Percentiles rank a stretch among this genome's conserved stretches.
These are phyloP conservation scores for Tetrapisispora phaffii DNA, from an alignment of 805 yeast genomes.

Conservation along the genomic window DNA sequence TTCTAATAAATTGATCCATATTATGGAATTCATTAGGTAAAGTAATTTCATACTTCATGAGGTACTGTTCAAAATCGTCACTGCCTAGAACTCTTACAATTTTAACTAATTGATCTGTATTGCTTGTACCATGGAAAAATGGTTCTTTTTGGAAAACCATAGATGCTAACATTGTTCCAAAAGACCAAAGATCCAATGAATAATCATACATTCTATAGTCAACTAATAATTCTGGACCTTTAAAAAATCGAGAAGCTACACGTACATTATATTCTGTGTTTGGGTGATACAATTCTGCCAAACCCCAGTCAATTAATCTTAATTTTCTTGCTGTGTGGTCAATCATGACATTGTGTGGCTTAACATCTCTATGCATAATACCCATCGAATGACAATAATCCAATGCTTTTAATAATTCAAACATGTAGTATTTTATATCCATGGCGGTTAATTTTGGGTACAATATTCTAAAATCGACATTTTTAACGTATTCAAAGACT, in stretches of 20 bases:
- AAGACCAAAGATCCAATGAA: conserved; percentile 87
- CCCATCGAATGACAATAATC: conserved; percentile 93
- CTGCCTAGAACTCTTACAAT: conserved; percentile 84
- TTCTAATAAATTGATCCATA: conserved; percentile 63
- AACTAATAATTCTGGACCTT: conserved; percentile 85
- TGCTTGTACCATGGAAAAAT: conserved; percentile 83
- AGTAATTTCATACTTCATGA: conserved; percentile 59
- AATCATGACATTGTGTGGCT: conserved; percentile 93
- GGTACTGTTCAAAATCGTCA: conserved; percentile 60
- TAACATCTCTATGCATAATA: conserved; percentile 90
- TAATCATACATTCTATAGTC: conserved; percentile 85
- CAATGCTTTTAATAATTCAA: conserved; percentile 69
- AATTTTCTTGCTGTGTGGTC: conserved; percentile 64
- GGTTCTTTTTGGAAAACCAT: conserved; percentile 87
- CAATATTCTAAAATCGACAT: conserved; percentile 70
- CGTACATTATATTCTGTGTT: conserved; percentile 86
- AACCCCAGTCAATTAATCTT: conserved; percentile 89
- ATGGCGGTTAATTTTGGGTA: conserved; percentile 67
- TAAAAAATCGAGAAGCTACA: conserved; percentile 86
- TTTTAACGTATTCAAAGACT: conserved; percentile 74
- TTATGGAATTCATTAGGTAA: conserved; percentile 70
- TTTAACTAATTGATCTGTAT: conserved; percentile 84
- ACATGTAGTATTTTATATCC: conserved; percentile 78
- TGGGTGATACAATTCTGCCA: conserved; percentile 88
- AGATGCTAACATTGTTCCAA: conserved; percentile 88